Conservation (phyloP, 2,329 filamentous ascomycete species). For the Colletotrichum viniferum region DNA sequence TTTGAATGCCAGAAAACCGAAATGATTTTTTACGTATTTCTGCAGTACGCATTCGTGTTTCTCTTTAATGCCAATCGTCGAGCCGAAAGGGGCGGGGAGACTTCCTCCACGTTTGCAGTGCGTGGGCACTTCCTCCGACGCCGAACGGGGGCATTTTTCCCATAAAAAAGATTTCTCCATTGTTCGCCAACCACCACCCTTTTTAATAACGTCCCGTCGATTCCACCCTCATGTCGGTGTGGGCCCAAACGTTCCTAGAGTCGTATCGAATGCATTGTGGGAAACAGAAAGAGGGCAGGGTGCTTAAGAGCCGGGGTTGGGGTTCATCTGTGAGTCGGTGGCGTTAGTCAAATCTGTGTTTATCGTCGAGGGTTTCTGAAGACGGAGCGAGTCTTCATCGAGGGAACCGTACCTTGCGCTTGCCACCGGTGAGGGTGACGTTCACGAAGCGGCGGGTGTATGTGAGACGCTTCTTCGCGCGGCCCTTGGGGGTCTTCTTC, state of each 20-base stretch:
- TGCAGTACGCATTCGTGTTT: constrained; percentile 21
- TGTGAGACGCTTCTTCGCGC: constrained; percentile 94
- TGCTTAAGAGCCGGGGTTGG: constrained; percentile 43
- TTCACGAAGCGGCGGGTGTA: constrained; percentile 99
- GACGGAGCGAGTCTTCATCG: neutral
- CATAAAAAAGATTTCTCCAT: constrained; percentile 15
- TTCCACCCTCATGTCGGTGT: constrained; percentile 22
- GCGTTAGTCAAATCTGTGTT: constrained; percentile 20
- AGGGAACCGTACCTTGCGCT: constrained; percentile 81
- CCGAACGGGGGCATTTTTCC: constrained; percentile 8
- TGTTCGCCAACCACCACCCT: constrained; percentile 12
- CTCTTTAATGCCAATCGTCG: neutral
- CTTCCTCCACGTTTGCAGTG: neutral
- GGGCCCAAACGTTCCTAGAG: constrained; percentile 22
- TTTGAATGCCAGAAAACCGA: constrained; percentile 19
- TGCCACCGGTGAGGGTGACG: constrained; percentile 95
- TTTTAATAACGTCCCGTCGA: constrained; percentile 19
- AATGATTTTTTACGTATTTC: constrained; percentile 17
- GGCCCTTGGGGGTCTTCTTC: constrained; percentile 95
- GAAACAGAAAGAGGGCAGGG: constrained; percentile 7
- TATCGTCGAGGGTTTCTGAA: neutral
- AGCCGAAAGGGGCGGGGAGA: neutral
- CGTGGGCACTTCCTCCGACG: neutral
- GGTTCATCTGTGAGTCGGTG: constrained; percentile 40
- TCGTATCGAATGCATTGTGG: constrained; percentile 21